Base-by-base conservation (phyloP, 1,284 basidiomycete species). In the Mycena sp. region DNA sequence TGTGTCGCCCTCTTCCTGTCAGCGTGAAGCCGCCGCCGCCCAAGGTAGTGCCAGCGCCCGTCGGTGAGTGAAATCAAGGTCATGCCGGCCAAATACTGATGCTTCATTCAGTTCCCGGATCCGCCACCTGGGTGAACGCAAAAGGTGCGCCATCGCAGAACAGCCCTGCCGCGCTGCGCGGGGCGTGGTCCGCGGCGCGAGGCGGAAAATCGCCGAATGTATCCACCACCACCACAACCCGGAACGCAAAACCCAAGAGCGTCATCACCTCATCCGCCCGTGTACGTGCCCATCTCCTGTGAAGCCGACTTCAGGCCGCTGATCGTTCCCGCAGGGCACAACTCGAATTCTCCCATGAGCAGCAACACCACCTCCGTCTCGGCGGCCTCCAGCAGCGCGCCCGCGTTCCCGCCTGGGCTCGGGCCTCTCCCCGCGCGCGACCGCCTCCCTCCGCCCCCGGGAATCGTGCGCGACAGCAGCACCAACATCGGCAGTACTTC, bases 1-100 rank as follows among this genome's bases (percentile, higher is more conserved):
- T 91, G 46, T 91, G 89, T 67, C 82, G 86, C 2, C 86, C 83
- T 19, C 79, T 91, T 23, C 89, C 87, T 17, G 73, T 72, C 14
- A 69, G 72, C 3, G 66, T 74, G 29, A 76, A 76, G 52, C 63
- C 74, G 1, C 78, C 78, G 1, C 54, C 57, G 7, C 5, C 68
- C 71, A 12, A 67, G 70, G 37, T 65, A 64, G 37, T 72, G 70
- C 6, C 73, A 1, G 32, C 58, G 21, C 55, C 71, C 43, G 73
- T 77, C 54, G 77, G 82, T 80, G 57, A 37, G 44, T 46, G 1
- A 12, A n/a, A n/a, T n/a, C n/a, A n/a, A n/a, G n/a, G n/a, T n/a
- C n/a, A n/a, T n/a, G n/a, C n/a, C n/a, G n/a, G n/a, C n/a, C n/a
- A n/a, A n/a, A n/a, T 19, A 37, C 25, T 30, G 12, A 32, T 30